Conservation (phyloP, 2,329 filamentous ascomycete genomes). For the Septoria linicola region DNA sequence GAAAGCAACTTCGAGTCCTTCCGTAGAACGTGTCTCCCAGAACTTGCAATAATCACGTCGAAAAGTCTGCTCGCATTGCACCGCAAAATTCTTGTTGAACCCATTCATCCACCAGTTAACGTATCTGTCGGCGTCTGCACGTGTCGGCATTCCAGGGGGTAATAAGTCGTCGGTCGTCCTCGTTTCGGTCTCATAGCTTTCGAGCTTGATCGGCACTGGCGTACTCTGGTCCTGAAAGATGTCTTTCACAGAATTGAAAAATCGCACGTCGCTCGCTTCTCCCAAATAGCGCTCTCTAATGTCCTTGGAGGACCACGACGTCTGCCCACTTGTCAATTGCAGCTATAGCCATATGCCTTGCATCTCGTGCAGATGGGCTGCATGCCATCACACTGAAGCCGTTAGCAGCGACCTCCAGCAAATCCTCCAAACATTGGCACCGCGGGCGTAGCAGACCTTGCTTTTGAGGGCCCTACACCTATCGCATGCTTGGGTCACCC, state of each 20-base stretch:
- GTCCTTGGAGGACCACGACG: conserved; percentile 14
- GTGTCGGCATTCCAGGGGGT: conserved; percentile 11
- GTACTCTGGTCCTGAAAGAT: conserved; percentile 3
- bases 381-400: conserved; percentile 15
- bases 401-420: neutral
- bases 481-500: conserved; percentile 19
- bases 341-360: conserved; percentile 19
- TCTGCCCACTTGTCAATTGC: conserved; percentile 17
- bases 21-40: conserved; percentile 10
- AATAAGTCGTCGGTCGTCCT: neutral
- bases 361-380: conserved; percentile 16
- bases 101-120: conserved; percentile 7
- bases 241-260: conserved; percentile 10
- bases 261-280: conserved; percentile 13
- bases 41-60: conserved; percentile 11
- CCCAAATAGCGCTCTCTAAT: conserved; percentile 11
- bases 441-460: conserved; percentile 3
- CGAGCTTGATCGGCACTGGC: neutral
- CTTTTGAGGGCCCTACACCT: conserved; percentile 17
- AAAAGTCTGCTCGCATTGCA: conserved; percentile 11
- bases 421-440: neutral
- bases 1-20: conserved; percentile 4
- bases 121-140: conserved; percentile 10
- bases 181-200: conserved; percentile 9
- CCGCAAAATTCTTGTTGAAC: conserved; percentile 3